phyloP scores from a whole-genome alignment of 108 stramenopile species.

The Hondaea fermentalgiana region DNA sequence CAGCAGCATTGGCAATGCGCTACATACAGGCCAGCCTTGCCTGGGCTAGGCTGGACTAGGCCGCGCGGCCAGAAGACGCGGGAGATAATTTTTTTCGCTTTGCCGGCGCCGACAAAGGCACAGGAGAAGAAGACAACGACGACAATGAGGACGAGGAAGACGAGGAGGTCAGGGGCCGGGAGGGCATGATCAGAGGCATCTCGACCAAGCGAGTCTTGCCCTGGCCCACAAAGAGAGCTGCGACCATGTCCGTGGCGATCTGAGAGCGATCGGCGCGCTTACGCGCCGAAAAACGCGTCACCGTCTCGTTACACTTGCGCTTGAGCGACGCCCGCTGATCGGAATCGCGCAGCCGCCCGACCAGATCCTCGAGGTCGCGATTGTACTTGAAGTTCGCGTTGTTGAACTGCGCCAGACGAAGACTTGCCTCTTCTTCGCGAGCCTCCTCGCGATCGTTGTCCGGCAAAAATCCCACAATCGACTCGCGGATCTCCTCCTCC shows the following conservation, averaged over 20 bases:
- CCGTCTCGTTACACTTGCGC: constrained; percentile 2
- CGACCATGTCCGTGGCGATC: background rate
- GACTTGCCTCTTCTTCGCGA: background rate
- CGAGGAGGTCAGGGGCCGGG: no score
- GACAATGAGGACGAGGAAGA: no score
- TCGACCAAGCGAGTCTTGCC: background rate
- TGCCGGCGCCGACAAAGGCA: no score
- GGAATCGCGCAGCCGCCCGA: background rate
- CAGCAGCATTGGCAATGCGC: no score
- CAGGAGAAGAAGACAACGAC: no score
- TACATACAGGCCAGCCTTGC: no score
- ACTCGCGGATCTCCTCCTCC: background rate
- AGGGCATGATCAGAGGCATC: background rate
- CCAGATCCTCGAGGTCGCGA: background rate
- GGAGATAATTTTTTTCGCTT: no score
- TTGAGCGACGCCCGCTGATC: background rate
- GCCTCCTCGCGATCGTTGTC: background rate
- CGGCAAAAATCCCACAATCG: background rate
- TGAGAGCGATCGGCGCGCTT: background rate
- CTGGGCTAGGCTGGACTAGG: no score
- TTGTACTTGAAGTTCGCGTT: background rate
- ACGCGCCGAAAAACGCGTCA: background rate
- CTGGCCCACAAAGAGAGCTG: background rate
- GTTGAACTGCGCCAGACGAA: background rate
- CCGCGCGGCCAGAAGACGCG: no score